Evolutionary conservation across 2,329 filamentous ascomycete genomes (phyloP), one percentile per base, ranked within the genome.

Genomic region (Cytospora schulzeri): DNA sequence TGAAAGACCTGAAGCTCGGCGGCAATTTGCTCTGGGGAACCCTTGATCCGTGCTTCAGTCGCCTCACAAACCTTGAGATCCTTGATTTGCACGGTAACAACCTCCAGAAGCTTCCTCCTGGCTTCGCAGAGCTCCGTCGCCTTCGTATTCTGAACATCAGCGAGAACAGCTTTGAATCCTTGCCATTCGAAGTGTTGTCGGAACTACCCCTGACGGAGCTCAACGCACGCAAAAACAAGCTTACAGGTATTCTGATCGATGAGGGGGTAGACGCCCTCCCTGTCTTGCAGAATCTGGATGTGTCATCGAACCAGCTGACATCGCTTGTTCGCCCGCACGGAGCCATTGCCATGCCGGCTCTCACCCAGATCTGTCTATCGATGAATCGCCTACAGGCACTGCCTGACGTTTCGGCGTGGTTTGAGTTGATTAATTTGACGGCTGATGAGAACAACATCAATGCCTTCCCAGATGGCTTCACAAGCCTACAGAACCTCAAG

Each of bases 41-140:
- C 1, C 77, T 97, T 3, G 84, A 89, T 53, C 72, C 85, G 0
- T 81, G 80, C n/a, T 81, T 97, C 35, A 80, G 84, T 26, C 81
- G 81, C 7, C 80, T 98, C 19, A 78, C 76, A 41, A 87, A 88
- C 58, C 81, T 99, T 0, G 93, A 97, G 74, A 83, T 88, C 22
- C 80, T 98, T 11, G 93, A 98, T 68, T 73, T 98, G 11, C 91
- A 92, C 68, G 85, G 85, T 17, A 99, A 99, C 76, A 86, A 87
- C 66, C 82, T 99, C 24, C 87, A 88, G 9, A 81, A 82, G 1
- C 79, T 99, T 19, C 91, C 93, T 0, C 77, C 83, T 12, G 84
- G 85, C 15, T 73, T 97, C 2, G 82, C 83, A n/a, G 84, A 85
- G 31, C 83, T 98, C 67, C 79, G 80, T 3, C 85, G 84, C 28